phyloP scores from a whole-genome alignment of 495 filamentous ascomycete genomes.

The Podospora tetraspora region DNA sequence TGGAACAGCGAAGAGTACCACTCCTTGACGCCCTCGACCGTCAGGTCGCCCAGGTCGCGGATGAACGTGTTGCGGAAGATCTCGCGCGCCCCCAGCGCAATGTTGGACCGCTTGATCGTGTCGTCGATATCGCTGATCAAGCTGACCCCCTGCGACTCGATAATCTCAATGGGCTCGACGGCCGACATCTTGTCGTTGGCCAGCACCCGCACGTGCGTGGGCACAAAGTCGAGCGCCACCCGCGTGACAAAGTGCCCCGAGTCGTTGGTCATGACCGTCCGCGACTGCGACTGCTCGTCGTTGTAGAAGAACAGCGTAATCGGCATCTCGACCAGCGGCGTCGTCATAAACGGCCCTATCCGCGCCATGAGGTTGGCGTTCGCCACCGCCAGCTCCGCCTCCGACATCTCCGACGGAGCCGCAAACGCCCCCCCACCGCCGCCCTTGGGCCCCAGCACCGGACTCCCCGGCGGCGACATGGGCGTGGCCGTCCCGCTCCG shows the following conservation, averaged over 20 bases:
- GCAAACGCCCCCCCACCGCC: constrained; percentile 32
- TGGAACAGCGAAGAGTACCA: constrained; percentile 78
- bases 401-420: constrained; percentile 53
- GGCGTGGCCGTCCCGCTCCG: constrained; percentile 22
- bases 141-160: constrained; percentile 77
- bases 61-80: constrained; percentile 95
- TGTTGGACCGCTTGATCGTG: constrained; percentile 93
- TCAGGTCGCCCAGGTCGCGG: constrained; percentile 73
- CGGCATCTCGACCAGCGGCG: constrained; percentile 62
- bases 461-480: constrained; percentile 31
- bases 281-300: constrained; percentile 66
- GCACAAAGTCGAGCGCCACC: constrained; percentile 78
- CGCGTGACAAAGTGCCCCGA: constrained; percentile 79
- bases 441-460: constrained; percentile 26
- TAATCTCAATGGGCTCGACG: constrained; percentile 66
- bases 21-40: constrained; percentile 75
- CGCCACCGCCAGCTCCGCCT: constrained; percentile 67
- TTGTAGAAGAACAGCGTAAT: constrained; percentile 95
- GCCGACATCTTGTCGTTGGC: constrained; percentile 81
- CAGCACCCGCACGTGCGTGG: constrained; percentile 80
- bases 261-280: constrained; percentile 74
- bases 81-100: constrained; percentile 77
- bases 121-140: constrained; percentile 98
- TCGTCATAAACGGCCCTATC: constrained; percentile 82
- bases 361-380: constrained; percentile 84